A percentile compares a stretch with the other conserved stretches of the same genome.
phyloP scores from a whole-genome alignment of 2,329 filamentous ascomycete genomes.

The Zymoseptoria tritici region DNA sequence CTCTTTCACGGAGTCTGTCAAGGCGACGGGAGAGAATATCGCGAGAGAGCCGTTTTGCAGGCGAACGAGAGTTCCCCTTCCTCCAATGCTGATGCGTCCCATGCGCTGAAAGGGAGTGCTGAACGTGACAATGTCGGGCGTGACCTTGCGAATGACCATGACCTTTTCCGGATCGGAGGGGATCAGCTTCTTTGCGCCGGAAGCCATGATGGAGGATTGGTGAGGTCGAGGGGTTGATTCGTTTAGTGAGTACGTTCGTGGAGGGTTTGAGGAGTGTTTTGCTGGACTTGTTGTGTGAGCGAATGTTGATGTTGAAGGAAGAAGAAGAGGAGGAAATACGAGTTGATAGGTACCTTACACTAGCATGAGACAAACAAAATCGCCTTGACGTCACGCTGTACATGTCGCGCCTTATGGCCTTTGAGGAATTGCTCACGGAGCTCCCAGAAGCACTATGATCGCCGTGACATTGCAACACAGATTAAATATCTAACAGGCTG shows the following conservation, averaged over 20 bases:
- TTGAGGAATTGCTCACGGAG: background rate
- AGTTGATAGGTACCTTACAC: background rate
- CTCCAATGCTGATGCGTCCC: conserved; percentile 73
- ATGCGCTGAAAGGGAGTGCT: conserved; percentile 80
- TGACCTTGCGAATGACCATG: conserved; percentile 84
- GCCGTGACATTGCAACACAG: background rate
- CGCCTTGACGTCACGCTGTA: background rate
- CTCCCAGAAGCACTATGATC: background rate
- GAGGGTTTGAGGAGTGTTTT: background rate
- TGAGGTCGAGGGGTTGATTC: background rate
- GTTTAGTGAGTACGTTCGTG: background rate
- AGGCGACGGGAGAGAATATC: conserved; percentile 83
- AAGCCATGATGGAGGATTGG: conserved; percentile 21
- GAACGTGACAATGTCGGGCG: conserved; percentile 68
- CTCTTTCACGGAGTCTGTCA: conserved; percentile 68
- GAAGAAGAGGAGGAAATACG: background rate
- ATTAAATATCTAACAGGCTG: background rate
- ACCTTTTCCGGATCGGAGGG: conserved; percentile 65
- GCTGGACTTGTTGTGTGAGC: background rate
- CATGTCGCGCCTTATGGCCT: background rate
- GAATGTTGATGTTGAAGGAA: background rate
- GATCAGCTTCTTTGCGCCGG: conserved; percentile 30
- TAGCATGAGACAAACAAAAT: background rate
- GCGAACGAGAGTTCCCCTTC: conserved; percentile 76
- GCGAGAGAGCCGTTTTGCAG: conserved; percentile 71